A percentile compares a stretch with the other conserved stretches of the same genome.
Conservation (phyloP, 2,329 filamentous ascomycete species). For the Pezicula carpinea region DNA sequence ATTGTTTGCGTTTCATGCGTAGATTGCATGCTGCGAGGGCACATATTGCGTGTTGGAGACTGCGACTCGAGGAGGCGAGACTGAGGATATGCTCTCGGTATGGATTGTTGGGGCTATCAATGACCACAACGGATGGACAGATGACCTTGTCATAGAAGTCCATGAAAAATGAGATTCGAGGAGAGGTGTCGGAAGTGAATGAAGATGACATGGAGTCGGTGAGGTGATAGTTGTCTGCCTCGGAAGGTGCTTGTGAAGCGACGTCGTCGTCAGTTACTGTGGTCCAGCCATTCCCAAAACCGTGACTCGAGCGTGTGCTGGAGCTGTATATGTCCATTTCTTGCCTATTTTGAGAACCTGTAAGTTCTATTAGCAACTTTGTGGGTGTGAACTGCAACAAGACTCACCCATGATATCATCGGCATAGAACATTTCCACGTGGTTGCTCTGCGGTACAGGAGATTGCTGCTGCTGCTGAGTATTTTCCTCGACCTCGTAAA, state of each 20-base stretch:
- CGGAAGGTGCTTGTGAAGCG: constrained; percentile 23
- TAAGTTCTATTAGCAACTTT: constrained; percentile 10
- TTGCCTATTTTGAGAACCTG: constrained; percentile 14
- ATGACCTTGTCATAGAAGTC: constrained; percentile 93
- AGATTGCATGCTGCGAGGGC: constrained; percentile 86
- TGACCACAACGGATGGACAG: constrained; percentile 85
- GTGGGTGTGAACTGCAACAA: constrained; percentile 1
- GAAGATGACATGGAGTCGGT: constrained; percentile 47
- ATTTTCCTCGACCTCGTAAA: constrained; percentile 40
- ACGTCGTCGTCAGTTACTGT: constrained; percentile 28
- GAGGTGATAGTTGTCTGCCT: constrained; percentile 25
- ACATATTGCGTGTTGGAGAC: constrained; percentile 88
- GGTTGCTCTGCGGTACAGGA: constrained; percentile 9
- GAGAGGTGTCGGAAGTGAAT: constrained; percentile 57
- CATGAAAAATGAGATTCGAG: constrained; percentile 82
- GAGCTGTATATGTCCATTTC: constrained; percentile 26
- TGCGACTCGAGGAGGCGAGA: constrained; percentile 71
- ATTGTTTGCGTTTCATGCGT: constrained; percentile 72
- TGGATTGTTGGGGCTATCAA: constrained; percentile 81
- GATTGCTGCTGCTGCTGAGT: constrained; percentile 25
- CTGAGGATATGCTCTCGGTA: constrained; percentile 79
- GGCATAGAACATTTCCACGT: constrained; percentile 3
- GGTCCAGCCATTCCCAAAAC: constrained; percentile 23
- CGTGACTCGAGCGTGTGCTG: constrained; percentile 25
- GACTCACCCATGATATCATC: constrained; percentile 30